These are phyloP conservation scores for Fusarium robinianum DNA, from an alignment of 2,329 filamentous ascomycete species.

Conservation along the genomic window DNA sequence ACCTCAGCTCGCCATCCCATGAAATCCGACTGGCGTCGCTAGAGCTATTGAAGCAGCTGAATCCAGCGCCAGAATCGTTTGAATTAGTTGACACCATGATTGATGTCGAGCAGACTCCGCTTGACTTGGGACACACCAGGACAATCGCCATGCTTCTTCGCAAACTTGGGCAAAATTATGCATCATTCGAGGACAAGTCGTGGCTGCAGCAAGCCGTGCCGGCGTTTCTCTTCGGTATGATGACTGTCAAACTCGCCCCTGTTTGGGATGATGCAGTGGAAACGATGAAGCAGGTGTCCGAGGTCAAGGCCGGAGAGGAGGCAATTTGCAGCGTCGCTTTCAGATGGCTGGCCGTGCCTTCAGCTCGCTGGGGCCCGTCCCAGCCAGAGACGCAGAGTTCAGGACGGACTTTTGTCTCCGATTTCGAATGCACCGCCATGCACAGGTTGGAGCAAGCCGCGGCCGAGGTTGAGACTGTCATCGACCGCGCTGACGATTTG, in stretches of 20 bases:
- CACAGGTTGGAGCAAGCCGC: constrained; percentile 60
- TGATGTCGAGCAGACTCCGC: constrained; percentile 76
- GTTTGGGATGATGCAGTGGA: constrained; percentile 84
- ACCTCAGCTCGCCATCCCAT: constrained; percentile 76
- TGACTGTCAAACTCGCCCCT: constrained; percentile 82
- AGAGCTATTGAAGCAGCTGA: constrained; percentile 68
- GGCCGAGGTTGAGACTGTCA: constrained; percentile 55
- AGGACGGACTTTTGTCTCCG: constrained; percentile 56
- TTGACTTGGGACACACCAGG: constrained; percentile 76
- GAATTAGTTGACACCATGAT: constrained; percentile 61
- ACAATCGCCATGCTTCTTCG: constrained; percentile 84
- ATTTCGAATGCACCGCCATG: constrained; percentile 86
- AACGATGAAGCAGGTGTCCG: constrained; percentile 74
- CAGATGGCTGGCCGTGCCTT: constrained; percentile 70
- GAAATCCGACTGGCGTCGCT: constrained; percentile 74
- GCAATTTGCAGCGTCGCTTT: constrained; percentile 74
- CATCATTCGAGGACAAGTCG: constrained; percentile 58
- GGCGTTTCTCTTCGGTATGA: constrained; percentile 83
- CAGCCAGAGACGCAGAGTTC: constrained; percentile 41
- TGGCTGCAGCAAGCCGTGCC: constrained; percentile 76
- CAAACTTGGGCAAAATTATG: constrained; percentile 70
- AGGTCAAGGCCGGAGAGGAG: constrained; percentile 72
- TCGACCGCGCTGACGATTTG: constrained; percentile 58
- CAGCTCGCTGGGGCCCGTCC: constrained; percentile 57
- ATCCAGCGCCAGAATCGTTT: constrained; percentile 26